Conservation (phyloP, 768 basidiomycete species). For the Mycena floridula region DNA sequence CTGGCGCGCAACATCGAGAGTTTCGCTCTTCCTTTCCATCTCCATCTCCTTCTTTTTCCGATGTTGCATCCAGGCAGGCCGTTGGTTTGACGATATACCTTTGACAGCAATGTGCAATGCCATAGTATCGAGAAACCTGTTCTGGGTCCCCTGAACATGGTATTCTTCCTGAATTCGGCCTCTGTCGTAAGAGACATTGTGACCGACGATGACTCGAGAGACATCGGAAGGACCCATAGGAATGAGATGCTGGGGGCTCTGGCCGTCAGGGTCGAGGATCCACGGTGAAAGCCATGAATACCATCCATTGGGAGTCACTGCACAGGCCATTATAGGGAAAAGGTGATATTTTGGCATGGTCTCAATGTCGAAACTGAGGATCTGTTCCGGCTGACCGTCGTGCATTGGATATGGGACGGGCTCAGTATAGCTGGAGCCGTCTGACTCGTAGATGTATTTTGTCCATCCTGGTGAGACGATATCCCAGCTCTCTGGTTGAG, state of each 20-base stretch:
- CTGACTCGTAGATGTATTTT: constrained; percentile 62
- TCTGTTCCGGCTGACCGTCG: constrained; percentile 56
- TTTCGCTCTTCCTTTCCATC: constrained; percentile 53
- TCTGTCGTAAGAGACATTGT: constrained; percentile 94
- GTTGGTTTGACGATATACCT: constrained; percentile 92
- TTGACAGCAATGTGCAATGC: constrained; percentile 89
- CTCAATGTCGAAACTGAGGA: constrained; percentile 92
- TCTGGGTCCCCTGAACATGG: constrained; percentile 53
- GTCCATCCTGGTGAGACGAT: constrained; percentile 76
- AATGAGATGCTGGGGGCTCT: constrained; percentile 59
- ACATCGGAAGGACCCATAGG: constrained; percentile 53
- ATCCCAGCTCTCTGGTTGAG: constrained; percentile 44
- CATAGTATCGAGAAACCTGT: constrained; percentile 91
- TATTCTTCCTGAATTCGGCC: constrained; percentile 84
- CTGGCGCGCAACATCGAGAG: constrained; percentile 48
- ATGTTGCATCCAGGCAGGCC: constrained; percentile 88
- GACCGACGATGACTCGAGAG: constrained; percentile 76
- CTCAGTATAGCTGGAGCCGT: constrained; percentile 76
- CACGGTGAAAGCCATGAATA: constrained; percentile 97
- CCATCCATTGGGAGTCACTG: constrained; percentile 80
- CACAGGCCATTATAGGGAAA: constrained; percentile 85
- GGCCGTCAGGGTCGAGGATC: constrained; percentile 61
- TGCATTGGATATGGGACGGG: constrained; percentile 63
- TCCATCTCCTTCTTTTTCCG: constrained; percentile 61
- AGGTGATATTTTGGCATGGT: constrained; percentile 80